Base-by-base conservation (phyloP, 257 asterid genomes). In the Scutellaria minor region DNA sequence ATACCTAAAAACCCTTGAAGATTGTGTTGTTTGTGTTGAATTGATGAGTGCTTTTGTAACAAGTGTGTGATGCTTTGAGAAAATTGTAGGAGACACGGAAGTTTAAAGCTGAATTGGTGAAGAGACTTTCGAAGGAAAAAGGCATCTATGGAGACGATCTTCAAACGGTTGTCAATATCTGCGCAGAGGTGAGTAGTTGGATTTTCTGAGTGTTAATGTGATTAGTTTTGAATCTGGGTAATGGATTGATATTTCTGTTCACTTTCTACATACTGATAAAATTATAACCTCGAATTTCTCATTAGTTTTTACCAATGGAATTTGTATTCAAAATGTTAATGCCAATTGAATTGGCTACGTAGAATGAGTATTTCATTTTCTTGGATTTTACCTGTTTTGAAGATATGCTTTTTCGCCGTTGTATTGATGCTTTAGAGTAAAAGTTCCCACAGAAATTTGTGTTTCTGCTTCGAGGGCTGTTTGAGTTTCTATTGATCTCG, bases 71-170 rank as follows among this genome's bases (percentile, higher is more conserved):
- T 20, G 14, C 15, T 65, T 51, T 52, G 60, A 7, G 9, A 4
- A 54, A 42, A 22, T 22, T 68, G 41, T 14, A 86, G 91, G 90
- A 86, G 84, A 82, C 93, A 0, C n/a, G 40, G 78, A 90, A 81
- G 84, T 90, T 90, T 61, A 85, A 66, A 82, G 74, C 69, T 54
- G 91, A 81, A 80, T 74, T 90, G 42, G 57, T 72, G 81, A 78
- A 71, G 85, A 81, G 66, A 64, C 79, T 90, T 52, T 79, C 82
- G 1, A 78, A 50, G 76, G 90, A 88, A n/a, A 85, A 75, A 47
- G 90, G 66, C 13, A 75, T 78, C 4, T 83, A 72, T 66, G 90
- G 97, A 1, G 48, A 75, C 48, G 86, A 88, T 54, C 86, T 90
- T 53, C 85, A 69, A 52, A 79, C 64, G 39, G 91, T 86, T 55